These are phyloP conservation scores for Centella asiatica DNA, from an alignment of 129 eudicot genomes.

Conservation along the genomic window DNA sequence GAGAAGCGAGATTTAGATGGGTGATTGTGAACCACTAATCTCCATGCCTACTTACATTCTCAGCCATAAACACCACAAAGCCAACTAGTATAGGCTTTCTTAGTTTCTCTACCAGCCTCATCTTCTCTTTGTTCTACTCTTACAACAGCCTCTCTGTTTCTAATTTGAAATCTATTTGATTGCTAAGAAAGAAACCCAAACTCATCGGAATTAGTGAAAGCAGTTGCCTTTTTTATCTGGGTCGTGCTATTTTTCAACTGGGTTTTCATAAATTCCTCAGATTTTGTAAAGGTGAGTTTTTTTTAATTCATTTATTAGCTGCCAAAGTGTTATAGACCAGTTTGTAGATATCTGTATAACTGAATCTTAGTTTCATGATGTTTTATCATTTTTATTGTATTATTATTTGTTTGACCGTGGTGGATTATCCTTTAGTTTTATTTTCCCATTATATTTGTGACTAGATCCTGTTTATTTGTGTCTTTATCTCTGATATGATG, in stretches of 20 bases:
- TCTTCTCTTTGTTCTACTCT: too few relatives aligned
- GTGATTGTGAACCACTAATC: constrained; percentile 10
- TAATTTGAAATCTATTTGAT: not conserved
- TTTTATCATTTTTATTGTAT: not conserved
- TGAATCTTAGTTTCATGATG: not conserved
- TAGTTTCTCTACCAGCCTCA: not conserved
- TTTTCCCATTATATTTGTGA: not conserved
- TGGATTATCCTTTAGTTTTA: not conserved
- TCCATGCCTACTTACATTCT: not conserved
- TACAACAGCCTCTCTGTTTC: constrained; percentile 9
- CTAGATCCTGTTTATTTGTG: too few relatives aligned
- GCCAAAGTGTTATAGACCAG: not conserved
- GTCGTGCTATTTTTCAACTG: constrained; percentile 1
- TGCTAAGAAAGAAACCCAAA: not conserved
- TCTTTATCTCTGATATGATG: too few relatives aligned
- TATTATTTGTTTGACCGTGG: not conserved
- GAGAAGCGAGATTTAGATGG: constrained; percentile 10
- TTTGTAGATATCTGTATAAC: not conserved
- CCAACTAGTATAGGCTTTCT: not conserved
- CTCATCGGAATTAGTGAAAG: not conserved
- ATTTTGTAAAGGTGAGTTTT: not conserved
- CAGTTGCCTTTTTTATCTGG: not conserved
- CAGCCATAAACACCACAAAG: constrained; percentile 15
- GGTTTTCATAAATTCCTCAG: not conserved
- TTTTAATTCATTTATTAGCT: not conserved